phyloP scores from a whole-genome alignment of 441 rosid genomes.

The Erysimum cheiri region DNA sequence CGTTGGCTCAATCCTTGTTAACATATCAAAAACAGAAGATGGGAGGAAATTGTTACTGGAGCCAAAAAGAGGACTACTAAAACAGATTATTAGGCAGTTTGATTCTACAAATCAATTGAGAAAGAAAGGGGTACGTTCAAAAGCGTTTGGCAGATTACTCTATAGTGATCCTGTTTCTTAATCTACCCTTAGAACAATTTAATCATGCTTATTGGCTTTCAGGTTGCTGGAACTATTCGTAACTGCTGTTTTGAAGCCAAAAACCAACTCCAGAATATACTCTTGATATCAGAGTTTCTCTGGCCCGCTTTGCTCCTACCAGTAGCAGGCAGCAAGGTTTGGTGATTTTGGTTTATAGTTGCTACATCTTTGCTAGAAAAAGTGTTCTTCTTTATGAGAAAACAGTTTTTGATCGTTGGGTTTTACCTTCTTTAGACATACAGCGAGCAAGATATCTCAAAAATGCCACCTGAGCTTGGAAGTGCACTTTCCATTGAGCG shows the following conservation, averaged over 20 bases:
- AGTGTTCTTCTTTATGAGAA: not conserved
- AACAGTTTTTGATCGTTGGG: constrained; percentile 4
- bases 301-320: constrained; percentile 95
- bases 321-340: constrained; percentile 88
- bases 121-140: constrained; percentile 74
- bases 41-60: constrained; percentile 85
- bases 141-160: constrained; percentile 17
- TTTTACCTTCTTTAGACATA: constrained; percentile 52
- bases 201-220: constrained; percentile 41
- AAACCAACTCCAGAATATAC: constrained; percentile 80
- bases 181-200: not conserved
- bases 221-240: constrained; percentile 90
- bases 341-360: constrained; percentile 14
- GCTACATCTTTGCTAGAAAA: too few species aligned
- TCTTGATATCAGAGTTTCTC: constrained; percentile 84
- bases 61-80: constrained; percentile 74
- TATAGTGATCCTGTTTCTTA: constrained; percentile 1
- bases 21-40: constrained; percentile 82
- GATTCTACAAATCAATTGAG: constrained; percentile 71
- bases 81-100: constrained; percentile 82
- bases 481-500: constrained; percentile 87
- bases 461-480: constrained; percentile 91
- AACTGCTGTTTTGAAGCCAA: constrained; percentile 97
- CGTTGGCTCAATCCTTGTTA: constrained; percentile 89
- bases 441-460: constrained; percentile 64